phyloP scores from a whole-genome alignment of 805 yeast species.

The Wickerhamomyces sydowiorum region DNA sequence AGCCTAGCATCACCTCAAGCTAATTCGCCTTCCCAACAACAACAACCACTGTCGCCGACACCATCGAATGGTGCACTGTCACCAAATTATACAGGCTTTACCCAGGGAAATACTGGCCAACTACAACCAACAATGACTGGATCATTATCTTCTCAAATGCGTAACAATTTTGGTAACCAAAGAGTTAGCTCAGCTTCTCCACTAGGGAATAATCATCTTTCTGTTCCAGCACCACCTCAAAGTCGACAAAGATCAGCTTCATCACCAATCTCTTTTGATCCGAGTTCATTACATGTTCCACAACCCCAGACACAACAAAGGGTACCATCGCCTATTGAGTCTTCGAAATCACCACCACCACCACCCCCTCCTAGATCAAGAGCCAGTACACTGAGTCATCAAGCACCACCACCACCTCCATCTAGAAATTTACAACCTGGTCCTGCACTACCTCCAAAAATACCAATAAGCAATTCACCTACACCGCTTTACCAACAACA shows the following conservation, averaged over 20 bases:
- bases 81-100: constrained; percentile 10
- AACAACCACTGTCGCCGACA: constrained; percentile 7
- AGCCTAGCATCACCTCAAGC: not conserved
- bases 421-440: constrained; percentile 3
- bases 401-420: constrained; percentile 14
- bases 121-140: constrained; percentile 35
- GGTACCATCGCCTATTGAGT: constrained; percentile 14
- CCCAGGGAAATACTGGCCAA: constrained; percentile 18
- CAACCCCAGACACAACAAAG: constrained; percentile 9
- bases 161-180: constrained; percentile 12
- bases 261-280: constrained; percentile 15
- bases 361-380: constrained; percentile 34
- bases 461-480: constrained; percentile 4
- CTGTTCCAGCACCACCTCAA: not conserved
- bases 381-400: constrained; percentile 17
- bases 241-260: constrained; percentile 18
- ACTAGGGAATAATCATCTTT: not conserved
- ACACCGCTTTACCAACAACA: constrained; percentile 1
- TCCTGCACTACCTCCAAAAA: constrained; percentile 20
- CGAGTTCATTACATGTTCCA: constrained; percentile 13
- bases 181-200: constrained; percentile 9
- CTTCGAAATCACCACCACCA: constrained; percentile 30
- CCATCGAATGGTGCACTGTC: constrained; percentile 14
- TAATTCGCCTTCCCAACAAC: no score
- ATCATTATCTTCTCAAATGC: constrained; percentile 30